These are phyloP conservation scores for Dryadomyces quercus-mongolicae DNA, from an alignment of 2,329 filamentous ascomycete genomes.

Conservation along the genomic window DNA sequence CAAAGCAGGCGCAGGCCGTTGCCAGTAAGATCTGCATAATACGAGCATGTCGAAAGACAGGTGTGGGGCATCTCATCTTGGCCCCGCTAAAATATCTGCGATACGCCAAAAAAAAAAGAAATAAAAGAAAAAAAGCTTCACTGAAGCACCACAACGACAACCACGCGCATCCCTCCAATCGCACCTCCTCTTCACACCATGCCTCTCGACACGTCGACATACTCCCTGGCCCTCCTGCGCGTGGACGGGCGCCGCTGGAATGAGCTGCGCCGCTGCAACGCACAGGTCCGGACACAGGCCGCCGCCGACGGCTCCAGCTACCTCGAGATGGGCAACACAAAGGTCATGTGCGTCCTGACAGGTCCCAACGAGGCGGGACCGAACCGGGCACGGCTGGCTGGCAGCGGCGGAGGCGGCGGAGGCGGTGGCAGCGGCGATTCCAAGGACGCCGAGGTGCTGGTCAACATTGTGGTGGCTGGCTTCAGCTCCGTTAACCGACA, in stretches of 20 bases:
- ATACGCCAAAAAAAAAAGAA: not conserved
- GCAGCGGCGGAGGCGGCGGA: constrained; percentile 13
- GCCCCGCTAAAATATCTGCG: not conserved
- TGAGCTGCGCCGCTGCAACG: constrained; percentile 79
- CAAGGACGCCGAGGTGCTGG: constrained; percentile 56
- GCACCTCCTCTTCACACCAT: constrained; percentile 37
- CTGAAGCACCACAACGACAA: not conserved
- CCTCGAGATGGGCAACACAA: constrained; percentile 94
- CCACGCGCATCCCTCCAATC: not conserved
- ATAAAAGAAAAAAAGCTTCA: not conserved
- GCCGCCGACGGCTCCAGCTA: constrained; percentile 88
- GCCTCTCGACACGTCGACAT: constrained; percentile 91
- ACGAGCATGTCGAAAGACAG: too few relatives aligned
- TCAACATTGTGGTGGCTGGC: constrained; percentile 74
- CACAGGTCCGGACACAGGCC: constrained; percentile 83
- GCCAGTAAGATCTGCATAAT: too few relatives aligned
- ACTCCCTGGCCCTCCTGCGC: constrained; percentile 72
- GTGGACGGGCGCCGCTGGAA: constrained; percentile 90
- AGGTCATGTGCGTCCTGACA: constrained; percentile 84
- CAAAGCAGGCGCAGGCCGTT: too few relatives aligned
- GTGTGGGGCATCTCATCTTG: not conserved
- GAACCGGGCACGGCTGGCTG: constrained; percentile 23
- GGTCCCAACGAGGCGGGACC: constrained; percentile 62
- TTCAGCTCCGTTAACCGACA: constrained; percentile 83
- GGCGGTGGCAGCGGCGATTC: constrained; percentile 17